These are phyloP conservation scores for Leccinellum albellum DNA, from an alignment of 768 basidiomycete genomes.

Conservation along the genomic window DNA sequence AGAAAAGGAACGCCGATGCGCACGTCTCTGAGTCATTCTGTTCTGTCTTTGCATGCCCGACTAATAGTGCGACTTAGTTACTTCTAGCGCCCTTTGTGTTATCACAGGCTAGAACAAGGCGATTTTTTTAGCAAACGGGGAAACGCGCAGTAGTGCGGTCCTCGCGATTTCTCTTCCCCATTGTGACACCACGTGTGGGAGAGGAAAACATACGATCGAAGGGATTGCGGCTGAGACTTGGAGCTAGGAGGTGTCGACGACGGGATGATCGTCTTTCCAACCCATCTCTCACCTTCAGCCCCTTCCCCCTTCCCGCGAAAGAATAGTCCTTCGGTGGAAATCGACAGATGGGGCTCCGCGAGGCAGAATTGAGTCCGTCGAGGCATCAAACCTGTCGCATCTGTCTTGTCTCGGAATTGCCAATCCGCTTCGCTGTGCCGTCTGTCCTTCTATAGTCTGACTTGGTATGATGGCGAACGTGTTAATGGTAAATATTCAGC, in stretches of 20 bases:
- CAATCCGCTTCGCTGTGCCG: background rate
- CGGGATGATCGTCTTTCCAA: background rate
- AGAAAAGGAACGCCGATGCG: background rate
- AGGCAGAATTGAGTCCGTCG: background rate
- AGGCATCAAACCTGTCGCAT: background rate
- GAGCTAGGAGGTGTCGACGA: background rate
- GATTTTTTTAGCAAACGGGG: background rate
- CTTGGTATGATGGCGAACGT: slow-evolving; percentile 1
- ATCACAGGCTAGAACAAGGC: background rate
- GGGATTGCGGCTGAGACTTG: background rate
- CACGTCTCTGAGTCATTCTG: background rate
- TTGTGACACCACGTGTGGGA: background rate
- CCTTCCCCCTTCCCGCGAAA: background rate
- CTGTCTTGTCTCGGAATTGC: background rate
- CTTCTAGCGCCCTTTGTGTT: background rate
- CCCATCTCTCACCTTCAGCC: background rate
- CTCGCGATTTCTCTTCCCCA: too few relatives aligned
- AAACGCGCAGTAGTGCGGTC: background rate
- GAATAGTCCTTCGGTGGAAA: background rate
- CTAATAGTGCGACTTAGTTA: background rate
- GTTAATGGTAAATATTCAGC: slow-evolving; percentile 2
- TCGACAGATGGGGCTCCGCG: background rate
- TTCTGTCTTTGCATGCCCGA: background rate
- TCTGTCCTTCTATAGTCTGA: slow-evolving; percentile 8
- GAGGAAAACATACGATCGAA: background rate